These are phyloP conservation scores for Gossypium thurberi DNA, from an alignment of 345 rosid genomes.

Conservation along the genomic window DNA sequence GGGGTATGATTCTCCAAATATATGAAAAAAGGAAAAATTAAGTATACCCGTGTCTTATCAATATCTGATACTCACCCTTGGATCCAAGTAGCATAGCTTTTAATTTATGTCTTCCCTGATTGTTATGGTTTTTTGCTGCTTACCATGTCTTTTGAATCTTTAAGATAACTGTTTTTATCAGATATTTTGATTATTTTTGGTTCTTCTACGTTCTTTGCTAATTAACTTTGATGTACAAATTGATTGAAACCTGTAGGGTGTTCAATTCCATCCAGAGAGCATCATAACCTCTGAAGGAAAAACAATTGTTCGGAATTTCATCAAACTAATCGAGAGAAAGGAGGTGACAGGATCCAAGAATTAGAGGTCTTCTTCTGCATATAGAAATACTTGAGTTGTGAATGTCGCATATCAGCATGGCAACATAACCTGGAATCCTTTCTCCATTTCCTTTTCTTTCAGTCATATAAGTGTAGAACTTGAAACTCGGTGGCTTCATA, in stretches of 20 bases:
- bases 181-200: background rate
- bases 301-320: conserved; percentile 69
- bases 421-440: background rate
- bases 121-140: conserved; percentile 1
- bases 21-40: no score
- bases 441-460: background rate
- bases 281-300: conserved; percentile 79
- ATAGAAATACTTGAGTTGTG: background rate
- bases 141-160: background rate
- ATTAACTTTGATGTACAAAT: background rate
- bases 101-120: background rate
- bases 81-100: background rate
- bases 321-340: conserved; percentile 49
- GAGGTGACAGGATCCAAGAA: conserved; percentile 46
- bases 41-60: no score
- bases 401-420: background rate
- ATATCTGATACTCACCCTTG: no score
- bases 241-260: conserved; percentile 54
- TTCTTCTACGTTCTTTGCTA: background rate
- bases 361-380: conserved; percentile 2
- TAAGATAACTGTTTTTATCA: background rate
- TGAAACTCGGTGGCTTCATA: background rate
- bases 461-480: background rate
- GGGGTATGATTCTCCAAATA: no score
- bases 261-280: conserved; percentile 98